Evolutionary conservation across 2,329 filamentous ascomycete genomes (phyloP).

Genomic region (Lachnellula hyalina): DNA sequence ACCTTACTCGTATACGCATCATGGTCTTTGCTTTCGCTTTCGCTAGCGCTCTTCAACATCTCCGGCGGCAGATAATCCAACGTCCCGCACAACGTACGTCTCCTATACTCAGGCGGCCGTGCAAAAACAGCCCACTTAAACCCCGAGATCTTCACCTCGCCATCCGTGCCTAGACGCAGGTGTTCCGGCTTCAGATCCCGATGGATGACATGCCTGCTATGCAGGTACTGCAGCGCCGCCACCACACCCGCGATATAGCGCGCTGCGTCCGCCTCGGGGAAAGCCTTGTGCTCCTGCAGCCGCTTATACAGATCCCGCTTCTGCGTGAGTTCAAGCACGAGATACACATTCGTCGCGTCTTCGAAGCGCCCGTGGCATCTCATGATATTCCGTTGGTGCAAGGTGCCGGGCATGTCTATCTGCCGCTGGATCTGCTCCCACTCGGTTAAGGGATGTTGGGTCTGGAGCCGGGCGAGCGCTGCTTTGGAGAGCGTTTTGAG

Average conservation of each 20-base stretch:
- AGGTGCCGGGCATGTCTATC: conserved; percentile 65
- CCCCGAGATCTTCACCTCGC: conserved; percentile 77
- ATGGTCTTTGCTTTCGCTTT: conserved; percentile 38
- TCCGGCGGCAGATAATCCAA: conserved; percentile 95
- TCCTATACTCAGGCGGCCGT: conserved; percentile 66
- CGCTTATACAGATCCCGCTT: conserved; percentile 68
- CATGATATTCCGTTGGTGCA: conserved; percentile 64
- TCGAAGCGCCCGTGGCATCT: conserved; percentile 65
- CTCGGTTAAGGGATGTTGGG: conserved; percentile 34
- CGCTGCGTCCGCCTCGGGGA: conserved; percentile 64
- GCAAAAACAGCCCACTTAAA: conserved; percentile 84
- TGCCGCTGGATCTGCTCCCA: conserved; percentile 63
- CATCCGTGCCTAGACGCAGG: conserved; percentile 87
- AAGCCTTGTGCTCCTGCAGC: conserved; percentile 49
- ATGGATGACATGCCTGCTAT: conserved; percentile 94
- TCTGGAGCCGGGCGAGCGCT: conserved; percentile 40
- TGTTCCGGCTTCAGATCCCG: conserved; percentile 95
- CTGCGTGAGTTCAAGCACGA: conserved; percentile 64
- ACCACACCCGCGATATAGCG: conserved; percentile 69
- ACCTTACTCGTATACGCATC: conserved; percentile 88
- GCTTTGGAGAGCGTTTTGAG: conserved; percentile 65
- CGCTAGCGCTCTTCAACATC: conserved; percentile 55
- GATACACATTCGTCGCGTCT: conserved; percentile 63
- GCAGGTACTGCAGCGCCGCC: conserved; percentile 75
- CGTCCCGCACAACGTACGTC: conserved; percentile 90